Evolutionary conservation across 345 rosid species (phyloP).

Genomic region (Ceriops tagal): DNA sequence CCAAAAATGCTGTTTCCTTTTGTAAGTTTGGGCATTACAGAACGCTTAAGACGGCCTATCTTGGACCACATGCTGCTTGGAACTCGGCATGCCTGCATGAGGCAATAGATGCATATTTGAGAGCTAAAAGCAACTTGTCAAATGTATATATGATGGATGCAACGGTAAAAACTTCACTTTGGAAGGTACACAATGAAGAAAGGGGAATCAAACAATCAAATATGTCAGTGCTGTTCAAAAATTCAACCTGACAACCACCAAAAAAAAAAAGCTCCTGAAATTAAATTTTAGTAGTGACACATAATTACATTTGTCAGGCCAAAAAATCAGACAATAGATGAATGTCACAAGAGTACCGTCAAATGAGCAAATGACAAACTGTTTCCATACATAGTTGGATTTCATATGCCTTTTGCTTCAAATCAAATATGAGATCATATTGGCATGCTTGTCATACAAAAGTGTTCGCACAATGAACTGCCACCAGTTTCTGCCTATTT

Average conservation of each 20-base stretch:
- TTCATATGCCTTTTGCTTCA: conserved; percentile 1
- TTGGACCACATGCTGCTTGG: conserved; percentile 95
- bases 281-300: too few species aligned
- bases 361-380: too few species aligned
- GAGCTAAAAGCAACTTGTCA: conserved; percentile 6
- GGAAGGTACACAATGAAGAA: neutral
- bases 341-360: too few species aligned
- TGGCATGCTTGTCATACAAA: neutral
- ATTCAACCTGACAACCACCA: neutral
- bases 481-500: conserved; percentile 2
- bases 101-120: neutral
- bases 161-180: neutral
- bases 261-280: conserved; percentile 4
- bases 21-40: conserved; percentile 81
- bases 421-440: too few species aligned
- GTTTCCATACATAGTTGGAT: neutral
- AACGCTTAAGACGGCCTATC: conserved; percentile 94
- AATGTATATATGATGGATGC: conserved; percentile 7
- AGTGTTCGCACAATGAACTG: neutral
- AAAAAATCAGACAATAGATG: too few species aligned
- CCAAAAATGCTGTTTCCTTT: conserved; percentile 73
- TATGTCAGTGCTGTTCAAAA: conserved; percentile 6
- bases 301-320: too few species aligned
- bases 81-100: conserved; percentile 77
- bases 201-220: conserved; percentile 2